Evolutionary conservation across 2,329 filamentous ascomycete genomes (phyloP).

Genomic region (Blastomyces emzantsi): DNA sequence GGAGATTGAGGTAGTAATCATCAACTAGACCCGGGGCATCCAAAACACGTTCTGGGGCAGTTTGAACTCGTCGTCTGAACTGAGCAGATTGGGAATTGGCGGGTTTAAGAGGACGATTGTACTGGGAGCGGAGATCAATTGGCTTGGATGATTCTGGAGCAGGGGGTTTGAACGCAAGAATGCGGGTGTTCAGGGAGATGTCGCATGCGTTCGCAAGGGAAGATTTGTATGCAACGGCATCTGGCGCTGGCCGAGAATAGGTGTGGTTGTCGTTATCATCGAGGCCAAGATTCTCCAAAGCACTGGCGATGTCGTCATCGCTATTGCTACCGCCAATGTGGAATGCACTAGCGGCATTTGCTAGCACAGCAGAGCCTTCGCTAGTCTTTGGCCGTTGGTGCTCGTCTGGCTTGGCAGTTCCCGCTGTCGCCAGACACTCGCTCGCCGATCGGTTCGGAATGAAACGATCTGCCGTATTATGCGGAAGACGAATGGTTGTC

Average conservation of each 20-base stretch:
- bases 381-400: slow-evolving; percentile 65
- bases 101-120: slow-evolving; percentile 89
- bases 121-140: slow-evolving; percentile 93
- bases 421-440: slow-evolving; percentile 73
- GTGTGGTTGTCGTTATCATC: slow-evolving; percentile 61
- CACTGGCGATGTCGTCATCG: slow-evolving; percentile 67
- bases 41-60: slow-evolving; percentile 88
- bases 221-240: slow-evolving; percentile 84
- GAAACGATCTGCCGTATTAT: slow-evolving; percentile 80
- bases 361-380: slow-evolving; percentile 68
- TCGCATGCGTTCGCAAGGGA: slow-evolving; percentile 85
- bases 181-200: slow-evolving; percentile 86
- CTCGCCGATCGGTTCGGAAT: slow-evolving; percentile 90
- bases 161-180: slow-evolving; percentile 96
- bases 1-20: slow-evolving; percentile 97
- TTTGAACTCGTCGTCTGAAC: slow-evolving; percentile 83
- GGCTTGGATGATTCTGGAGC: slow-evolving; percentile 98
- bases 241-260: slow-evolving; percentile 72
- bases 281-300: slow-evolving; percentile 70
- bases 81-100: slow-evolving; percentile 66
- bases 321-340: slow-evolving; percentile 52
- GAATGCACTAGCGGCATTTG: slow-evolving; percentile 61
- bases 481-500: slow-evolving; percentile 59
- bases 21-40: slow-evolving; percentile 94
- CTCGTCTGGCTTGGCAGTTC: slow-evolving; percentile 77